phyloP scores from a whole-genome alignment of 2,329 filamentous ascomycete genomes.

The Fusarium poae region DNA sequence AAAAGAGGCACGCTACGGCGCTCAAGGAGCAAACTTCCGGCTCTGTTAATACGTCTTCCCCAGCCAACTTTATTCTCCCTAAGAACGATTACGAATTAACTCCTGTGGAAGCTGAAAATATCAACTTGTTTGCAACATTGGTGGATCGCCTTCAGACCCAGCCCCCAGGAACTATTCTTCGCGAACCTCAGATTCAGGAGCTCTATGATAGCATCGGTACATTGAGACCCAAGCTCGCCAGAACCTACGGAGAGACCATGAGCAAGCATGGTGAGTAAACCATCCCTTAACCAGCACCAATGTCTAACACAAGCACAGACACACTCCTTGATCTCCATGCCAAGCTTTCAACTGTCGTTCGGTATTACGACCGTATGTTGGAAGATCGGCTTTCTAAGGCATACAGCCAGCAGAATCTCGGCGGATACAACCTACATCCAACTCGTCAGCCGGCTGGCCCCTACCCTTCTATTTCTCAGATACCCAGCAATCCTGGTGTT shows the following conservation, averaged over 20 bases:
- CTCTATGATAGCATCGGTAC: slow-evolving; percentile 97
- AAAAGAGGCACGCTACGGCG: slow-evolving; percentile 86
- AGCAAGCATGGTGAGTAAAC: slow-evolving; percentile 87
- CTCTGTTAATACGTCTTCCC: slow-evolving; percentile 51
- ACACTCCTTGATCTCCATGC: slow-evolving; percentile 93
- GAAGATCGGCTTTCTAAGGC: slow-evolving; percentile 94
- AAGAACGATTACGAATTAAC: slow-evolving; percentile 97
- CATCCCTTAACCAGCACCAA: not conserved
- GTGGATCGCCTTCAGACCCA: slow-evolving; percentile 96
- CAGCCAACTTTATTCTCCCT: slow-evolving; percentile 69
- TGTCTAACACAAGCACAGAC: slow-evolving; percentile 65
- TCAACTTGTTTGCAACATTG: slow-evolving; percentile 93
- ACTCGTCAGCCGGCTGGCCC: slow-evolving; percentile 67
- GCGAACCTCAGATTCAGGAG: slow-evolving; percentile 97
- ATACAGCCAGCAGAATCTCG: slow-evolving; percentile 83
- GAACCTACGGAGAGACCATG: slow-evolving; percentile 98
- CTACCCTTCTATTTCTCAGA: slow-evolving; percentile 77
- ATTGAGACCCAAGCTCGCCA: slow-evolving; percentile 89
- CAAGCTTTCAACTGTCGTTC: slow-evolving; percentile 94
- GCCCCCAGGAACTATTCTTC: slow-evolving; percentile 92
- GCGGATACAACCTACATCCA: slow-evolving; percentile 71
- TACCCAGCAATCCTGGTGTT: slow-evolving; percentile 62
- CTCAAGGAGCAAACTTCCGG: slow-evolving; percentile 82
- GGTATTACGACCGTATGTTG: slow-evolving; percentile 98
- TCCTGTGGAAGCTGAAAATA: slow-evolving; percentile 94